These are phyloP conservation scores for Trichoderma orchidacearum DNA, from an alignment of 495 filamentous ascomycete species.

Conservation along the genomic window DNA sequence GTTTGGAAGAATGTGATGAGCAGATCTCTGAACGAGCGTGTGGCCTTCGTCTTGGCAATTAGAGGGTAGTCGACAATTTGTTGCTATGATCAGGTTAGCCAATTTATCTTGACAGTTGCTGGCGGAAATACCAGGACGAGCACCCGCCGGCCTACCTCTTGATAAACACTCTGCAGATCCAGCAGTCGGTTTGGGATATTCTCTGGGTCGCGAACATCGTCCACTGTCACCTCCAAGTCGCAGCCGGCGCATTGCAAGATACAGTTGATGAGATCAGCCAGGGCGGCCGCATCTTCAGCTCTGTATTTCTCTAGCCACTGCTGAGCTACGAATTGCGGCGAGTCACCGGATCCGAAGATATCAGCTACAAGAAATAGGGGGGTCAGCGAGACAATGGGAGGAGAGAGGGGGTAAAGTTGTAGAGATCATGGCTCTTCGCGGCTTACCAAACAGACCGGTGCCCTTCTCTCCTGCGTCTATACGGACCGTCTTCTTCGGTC, in stretches of 20 bases:
- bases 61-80: constrained; percentile 86
- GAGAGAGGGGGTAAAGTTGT: neutral
- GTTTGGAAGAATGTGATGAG: constrained; percentile 67
- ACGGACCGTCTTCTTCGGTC: constrained; percentile 45
- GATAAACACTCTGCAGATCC: constrained; percentile 72
- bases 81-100: constrained; percentile 32
- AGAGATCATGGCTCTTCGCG: neutral
- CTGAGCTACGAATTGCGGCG: constrained; percentile 60
- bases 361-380: constrained; percentile 39
- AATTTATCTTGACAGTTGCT: neutral
- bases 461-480: constrained; percentile 37
- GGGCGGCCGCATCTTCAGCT: constrained; percentile 47
- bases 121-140: constrained; percentile 7
- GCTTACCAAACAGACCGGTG: constrained; percentile 66
- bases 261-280: constrained; percentile 80
- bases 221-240: constrained; percentile 51
- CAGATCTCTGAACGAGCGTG: constrained; percentile 56
- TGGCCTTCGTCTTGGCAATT: constrained; percentile 61
- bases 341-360: constrained; percentile 60
- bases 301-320: constrained; percentile 69
- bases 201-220: constrained; percentile 80
- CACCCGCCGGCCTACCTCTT: too few relatives aligned
- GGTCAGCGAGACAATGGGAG: constrained; percentile 8
- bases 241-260: constrained; percentile 75
- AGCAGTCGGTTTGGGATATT: constrained; percentile 50